These are phyloP conservation scores for Oryza coarctata DNA, from an alignment of 176 grass and related monocot genomes.

Conservation along the genomic window DNA sequence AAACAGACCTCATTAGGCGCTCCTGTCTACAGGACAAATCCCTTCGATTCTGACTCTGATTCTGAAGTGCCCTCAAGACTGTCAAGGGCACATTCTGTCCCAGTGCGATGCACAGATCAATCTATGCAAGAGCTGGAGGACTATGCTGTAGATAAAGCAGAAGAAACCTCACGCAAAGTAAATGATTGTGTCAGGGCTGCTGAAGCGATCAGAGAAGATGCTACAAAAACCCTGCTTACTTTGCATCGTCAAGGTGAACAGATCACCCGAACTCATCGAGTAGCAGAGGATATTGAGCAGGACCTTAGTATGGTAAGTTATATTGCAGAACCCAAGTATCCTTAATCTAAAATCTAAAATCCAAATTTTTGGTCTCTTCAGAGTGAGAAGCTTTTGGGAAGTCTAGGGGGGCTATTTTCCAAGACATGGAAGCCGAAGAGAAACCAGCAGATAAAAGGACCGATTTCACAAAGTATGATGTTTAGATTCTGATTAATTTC, in stretches of 20 bases:
- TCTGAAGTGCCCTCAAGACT: constrained; percentile 52
- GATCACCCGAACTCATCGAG: constrained; percentile 68
- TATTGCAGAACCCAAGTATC: not conserved
- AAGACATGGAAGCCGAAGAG: constrained; percentile 92
- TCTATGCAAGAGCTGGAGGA: constrained; percentile 79
- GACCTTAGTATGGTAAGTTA: constrained; percentile 86
- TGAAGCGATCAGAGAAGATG: constrained; percentile 89
- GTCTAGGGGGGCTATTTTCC: constrained; percentile 91
- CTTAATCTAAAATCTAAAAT: not conserved
- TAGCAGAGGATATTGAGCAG: constrained; percentile 68
- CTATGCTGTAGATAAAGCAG: constrained; percentile 56
- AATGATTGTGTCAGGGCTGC: constrained; percentile 84
- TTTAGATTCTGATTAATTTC: constrained; percentile 22
- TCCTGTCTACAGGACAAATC: constrained; percentile 55
- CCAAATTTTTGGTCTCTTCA: constrained; percentile 38
- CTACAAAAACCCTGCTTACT: constrained; percentile 61
- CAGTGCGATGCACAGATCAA: constrained; percentile 38
- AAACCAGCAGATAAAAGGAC: constrained; percentile 77
- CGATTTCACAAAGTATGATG: constrained; percentile 58
- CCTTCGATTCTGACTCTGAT: constrained; percentile 74
- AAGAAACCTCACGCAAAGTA: constrained; percentile 68
- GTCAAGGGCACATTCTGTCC: constrained; percentile 53
- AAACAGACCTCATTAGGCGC: constrained; percentile 53
- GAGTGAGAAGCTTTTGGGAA: constrained; percentile 92
- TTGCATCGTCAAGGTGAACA: constrained; percentile 92